Base-by-base conservation (phyloP, 768 basidiomycete species). In the Auriscalpium microsporum region DNA sequence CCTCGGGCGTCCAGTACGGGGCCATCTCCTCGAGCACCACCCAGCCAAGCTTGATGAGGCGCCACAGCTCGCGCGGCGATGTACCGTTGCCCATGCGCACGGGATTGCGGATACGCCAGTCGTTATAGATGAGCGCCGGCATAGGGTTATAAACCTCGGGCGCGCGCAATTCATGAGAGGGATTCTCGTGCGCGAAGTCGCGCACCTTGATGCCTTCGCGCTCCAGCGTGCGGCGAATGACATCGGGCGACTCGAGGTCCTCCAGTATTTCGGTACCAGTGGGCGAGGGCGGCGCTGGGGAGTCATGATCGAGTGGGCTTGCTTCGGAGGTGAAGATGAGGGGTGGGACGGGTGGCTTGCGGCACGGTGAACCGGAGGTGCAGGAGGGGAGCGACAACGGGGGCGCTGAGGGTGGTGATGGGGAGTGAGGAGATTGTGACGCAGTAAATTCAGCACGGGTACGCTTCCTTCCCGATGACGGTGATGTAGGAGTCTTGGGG, bases 141-240 rank as follows among this genome's bases (percentile, higher is more conserved):
- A 62, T 21, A 1, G 68, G 65, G 44, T 60, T 56, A 19, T 64
- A 70, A 1, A 64, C 10, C 50, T 66, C 69, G 13, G 64, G 67
- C 1, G 56, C 61, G 11, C 57, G 59, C 19, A 45, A 42, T 38
- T 56, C 50, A 17, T 35, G 44, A 1, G 46, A 33, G 19, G 52
- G 50, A 4, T 48, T 54, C 54, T 66, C 67, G 57, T 63, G 45
- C 4, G 63, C 65, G 52, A 61, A 71, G 59, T 71, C 69, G 47
- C 68, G 67, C 33, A 69, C 68, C 55, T 69, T 69, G 38, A 69
- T 64, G 13, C 68, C 68, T n/a, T 55, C 55, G 0, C 54, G 57
- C 19, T 55, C 54, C 13, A 65, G 60, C 3, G 45, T 48, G 8
- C 17, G 34, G 4, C 45, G 34, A 50, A 16, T 52, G 10, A 55